Evolutionary conservation across 495 filamentous ascomycete species (phyloP).

Genomic region (Aspergillus sclerotioniger): DNA sequence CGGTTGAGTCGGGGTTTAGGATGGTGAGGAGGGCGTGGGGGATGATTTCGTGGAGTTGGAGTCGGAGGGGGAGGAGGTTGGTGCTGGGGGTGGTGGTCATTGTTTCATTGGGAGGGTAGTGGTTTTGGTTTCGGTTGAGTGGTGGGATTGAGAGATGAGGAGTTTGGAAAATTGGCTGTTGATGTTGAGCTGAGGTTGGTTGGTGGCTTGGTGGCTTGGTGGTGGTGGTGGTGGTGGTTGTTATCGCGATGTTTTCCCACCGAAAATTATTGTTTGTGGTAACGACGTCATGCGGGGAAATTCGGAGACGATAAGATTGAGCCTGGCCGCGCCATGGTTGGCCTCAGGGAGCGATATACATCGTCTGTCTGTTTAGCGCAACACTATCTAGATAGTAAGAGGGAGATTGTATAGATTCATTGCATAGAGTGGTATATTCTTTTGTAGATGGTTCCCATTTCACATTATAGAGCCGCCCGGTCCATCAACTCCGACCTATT

Average conservation of each 20-base stretch:
- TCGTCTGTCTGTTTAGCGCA: no score
- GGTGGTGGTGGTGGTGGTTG: not conserved
- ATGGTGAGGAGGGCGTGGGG: constrained; percentile 29
- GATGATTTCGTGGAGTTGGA: constrained; percentile 19
- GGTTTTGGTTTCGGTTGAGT: not conserved
- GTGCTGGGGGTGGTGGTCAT: not conserved
- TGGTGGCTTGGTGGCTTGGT: not conserved
- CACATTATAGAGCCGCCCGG: no score
- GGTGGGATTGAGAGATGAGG: not conserved
- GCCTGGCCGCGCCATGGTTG: not conserved
- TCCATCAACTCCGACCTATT: not conserved
- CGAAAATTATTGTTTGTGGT: not conserved
- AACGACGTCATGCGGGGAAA: constrained; percentile 14
- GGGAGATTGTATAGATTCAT: no score
- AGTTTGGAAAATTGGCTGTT: not conserved
- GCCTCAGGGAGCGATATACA: not conserved
- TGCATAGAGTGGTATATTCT: no score
- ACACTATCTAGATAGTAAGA: no score
- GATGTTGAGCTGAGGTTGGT: not conserved
- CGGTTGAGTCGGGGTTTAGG: constrained; percentile 29
- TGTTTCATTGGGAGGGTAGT: not conserved
- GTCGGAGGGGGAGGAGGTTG: not conserved
- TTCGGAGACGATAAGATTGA: constrained; percentile 1
- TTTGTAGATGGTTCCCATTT: no score
- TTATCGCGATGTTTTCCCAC: not conserved